Evolutionary conservation across 495 filamentous ascomycete genomes (phyloP), one percentile per base, ranked within the genome.

Genomic region (Neurospora sp.): DNA sequence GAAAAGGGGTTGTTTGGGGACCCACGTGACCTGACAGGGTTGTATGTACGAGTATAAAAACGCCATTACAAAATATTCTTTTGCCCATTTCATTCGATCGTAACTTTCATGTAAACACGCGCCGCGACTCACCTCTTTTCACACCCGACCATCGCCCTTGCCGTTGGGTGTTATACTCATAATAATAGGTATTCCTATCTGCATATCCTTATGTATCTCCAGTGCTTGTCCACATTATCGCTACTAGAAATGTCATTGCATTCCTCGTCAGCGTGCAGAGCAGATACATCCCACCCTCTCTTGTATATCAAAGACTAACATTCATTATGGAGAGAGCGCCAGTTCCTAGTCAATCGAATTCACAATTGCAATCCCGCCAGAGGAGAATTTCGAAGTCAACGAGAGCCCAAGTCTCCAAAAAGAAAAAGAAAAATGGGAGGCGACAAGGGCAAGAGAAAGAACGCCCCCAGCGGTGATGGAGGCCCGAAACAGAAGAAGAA

Each of bases 401-500:
- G 6, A 62, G 8, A 15, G 17, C 3, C 48, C 11, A 3, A 17
- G 6, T 31, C 2, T 59, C 13, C 24, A 31, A 15, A 2, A 70
- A 34, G 11, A 5, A 69, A 13, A 70, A 2, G 37, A 54, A 17
- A 17, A 24, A 81, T 79, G 78, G 42, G 66, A 70, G 71, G 70
- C 5, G 74, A 71, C 19, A 71, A 72, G 62, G 72, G 71, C 38
- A 82, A 82, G 71, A 71, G 80, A 71, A 82, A 81, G 69, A 76
- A 66, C 5, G 74, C 78, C 1, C 80, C 80, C 4, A 34, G 59
- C 28, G 74, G 71, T 38, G 74, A 70, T 15, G 75, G 28, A 17
- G 66, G 40, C 3, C 71, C 74, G 48, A 74, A 73, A 31, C 39
- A 71, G 19, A 82, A 82, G 74, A 81, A 81, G 71, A 82, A 82